Evolutionary conservation across 495 filamentous ascomycete species (phyloP), one percentile per base, ranked within the genome.

Genomic region (Aspergillus diversus): DNA sequence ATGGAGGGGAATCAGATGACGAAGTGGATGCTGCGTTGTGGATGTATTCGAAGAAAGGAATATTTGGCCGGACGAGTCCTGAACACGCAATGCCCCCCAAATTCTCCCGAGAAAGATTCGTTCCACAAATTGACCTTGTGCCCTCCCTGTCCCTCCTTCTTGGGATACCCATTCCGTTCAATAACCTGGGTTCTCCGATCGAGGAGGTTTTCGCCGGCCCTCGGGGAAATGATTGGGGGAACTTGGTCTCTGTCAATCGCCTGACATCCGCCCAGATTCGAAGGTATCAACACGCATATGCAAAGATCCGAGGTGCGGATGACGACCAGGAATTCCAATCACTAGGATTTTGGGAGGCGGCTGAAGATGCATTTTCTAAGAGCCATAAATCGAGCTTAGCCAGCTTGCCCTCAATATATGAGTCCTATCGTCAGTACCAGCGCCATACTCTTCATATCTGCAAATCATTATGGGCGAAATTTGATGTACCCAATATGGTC

Each of bases 81-180:
- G 82, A 87, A 5, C 85, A 82, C 63, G 62, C 75, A 33, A 77
- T 77, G 5, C 92, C 92, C 15, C 92, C 93, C 0, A 78, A 80
- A 39, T 89, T 83, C 15, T 92, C 92, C 12, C 92, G 91, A 64
- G 87, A 88, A 42, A 86, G 93, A 13, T 88, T 90, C 21, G 87
- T 97, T n/a, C 89, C 90, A 51, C 96, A 98, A 73, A 98, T 99
- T 67, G 95, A 99, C 71, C 83, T 99, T 27, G 96, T 99, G 5
- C 93, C 95, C 7, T 98, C 95, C 0, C 69, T 99, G 60, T 87
- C 94, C 5, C 75, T 98, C 51, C 81, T 98, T 31, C 80, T 99
- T 7, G 95, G 95, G 32, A 81, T 96, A 69, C 95, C 95, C 5
- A 92, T 99, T 66, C 95, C 95, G 0, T 99, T 92, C 79, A 99